Evolutionary conservation across 2,329 filamentous ascomycete species (phyloP).

Genomic region (Clonostachys sp.): DNA sequence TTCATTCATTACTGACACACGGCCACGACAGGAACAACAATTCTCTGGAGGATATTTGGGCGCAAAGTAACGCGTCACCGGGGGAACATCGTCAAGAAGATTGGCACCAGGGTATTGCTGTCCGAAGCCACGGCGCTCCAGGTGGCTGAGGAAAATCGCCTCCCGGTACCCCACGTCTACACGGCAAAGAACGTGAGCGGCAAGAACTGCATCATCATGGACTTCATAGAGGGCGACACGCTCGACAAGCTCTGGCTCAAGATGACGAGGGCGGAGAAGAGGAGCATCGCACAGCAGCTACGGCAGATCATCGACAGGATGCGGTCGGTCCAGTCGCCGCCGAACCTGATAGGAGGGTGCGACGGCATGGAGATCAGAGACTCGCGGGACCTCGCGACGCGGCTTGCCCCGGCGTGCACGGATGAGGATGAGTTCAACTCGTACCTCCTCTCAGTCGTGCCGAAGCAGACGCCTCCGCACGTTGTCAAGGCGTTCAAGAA

Average conservation of each 20-base stretch:
- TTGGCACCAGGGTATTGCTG: slow-evolving; percentile 12
- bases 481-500: slow-evolving; percentile 12
- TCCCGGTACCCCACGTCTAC: slow-evolving; percentile 14
- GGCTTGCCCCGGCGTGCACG: slow-evolving; percentile 10
- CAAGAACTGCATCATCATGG: slow-evolving; percentile 13
- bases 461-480: slow-evolving; percentile 5
- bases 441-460: slow-evolving; percentile 11
- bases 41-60: slow-evolving; percentile 11
- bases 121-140: slow-evolving; percentile 16
- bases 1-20: not conserved
- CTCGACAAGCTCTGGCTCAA: slow-evolving; percentile 16
- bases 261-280: slow-evolving; percentile 12
- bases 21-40: slow-evolving; percentile 7
- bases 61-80: slow-evolving; percentile 13
- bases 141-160: slow-evolving; percentile 7
- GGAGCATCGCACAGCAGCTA: slow-evolving; percentile 13
- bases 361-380: slow-evolving; percentile 17
- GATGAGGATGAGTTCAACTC: slow-evolving; percentile 16
- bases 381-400: slow-evolving; percentile 9
- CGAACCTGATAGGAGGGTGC: slow-evolving; percentile 14
- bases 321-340: slow-evolving; percentile 12
- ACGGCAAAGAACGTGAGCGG: slow-evolving; percentile 9
- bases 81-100: slow-evolving; percentile 15
- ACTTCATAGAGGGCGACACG: slow-evolving; percentile 13
- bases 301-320: slow-evolving; percentile 14